Base-by-base conservation (phyloP, 306 rosid species). In the Cicer cuneatum region DNA sequence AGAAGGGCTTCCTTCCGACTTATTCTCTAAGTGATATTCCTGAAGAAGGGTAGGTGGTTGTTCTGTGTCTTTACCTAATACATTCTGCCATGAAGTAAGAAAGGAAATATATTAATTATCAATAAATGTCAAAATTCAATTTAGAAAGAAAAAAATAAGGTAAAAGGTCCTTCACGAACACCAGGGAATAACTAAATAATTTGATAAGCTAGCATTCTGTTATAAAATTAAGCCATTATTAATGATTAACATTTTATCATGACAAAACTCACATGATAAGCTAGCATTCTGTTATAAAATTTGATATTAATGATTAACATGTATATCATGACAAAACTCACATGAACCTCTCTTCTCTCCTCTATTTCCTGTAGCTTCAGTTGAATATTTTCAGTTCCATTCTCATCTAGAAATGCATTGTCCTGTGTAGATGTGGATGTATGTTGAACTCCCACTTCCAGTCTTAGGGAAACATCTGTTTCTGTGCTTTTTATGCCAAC, bases 11-110 rank as follows among this genome's bases (percentile, higher is more conserved):
- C 76, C 75, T 49, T 82, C 86, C 5, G 83, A 79, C 77, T 84
- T 78, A 53, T 88, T 84, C 70, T 65, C 72, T 48, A 91, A 60
- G 82, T 82, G 82, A 85, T 94, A 92, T 63, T 80, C 87, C 65
- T 90, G 90, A 29, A 92, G 96, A 59, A 94, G 91, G 68, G 89
- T 77, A 66, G 79, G 75, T 10, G 86, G 78, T 16, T 77, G 71
- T 63, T 86, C 85, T 80, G 52, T 58, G 75, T 47, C 86, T 71
- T 81, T 71, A 81, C 18, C 82, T 68, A 63, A 12, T 56, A 68
- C 51, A 63, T 72, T 86, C 96, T 90, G 86, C 71, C 84, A 73
- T 75, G 69, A 56, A 76, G 76, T 76, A 74, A 56, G 58, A 81
- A 48, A 58, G 81, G 47, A 80, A 72, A 60, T 71, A 75, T 40